Base-by-base conservation (phyloP, 768 basidiomycete genomes). In the Fomitopsis serialis region DNA sequence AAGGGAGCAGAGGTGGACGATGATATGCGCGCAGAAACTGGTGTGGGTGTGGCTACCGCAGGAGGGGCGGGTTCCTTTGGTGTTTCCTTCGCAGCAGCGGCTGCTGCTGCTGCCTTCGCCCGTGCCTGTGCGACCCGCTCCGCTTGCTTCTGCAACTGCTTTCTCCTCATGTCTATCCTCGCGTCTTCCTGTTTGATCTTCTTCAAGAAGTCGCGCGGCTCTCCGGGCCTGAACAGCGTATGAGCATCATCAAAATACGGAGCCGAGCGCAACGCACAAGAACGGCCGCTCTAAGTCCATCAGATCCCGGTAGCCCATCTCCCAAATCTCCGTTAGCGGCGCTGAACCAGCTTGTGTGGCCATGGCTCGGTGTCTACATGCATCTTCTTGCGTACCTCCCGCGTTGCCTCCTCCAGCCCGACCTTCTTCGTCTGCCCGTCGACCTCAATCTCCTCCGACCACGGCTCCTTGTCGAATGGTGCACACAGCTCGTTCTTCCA, bases 401-500 rank as follows among this genome's bases (percentile, higher is more conserved):
- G 74, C 9, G 86, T 89, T 21, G 81, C 81, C 59, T 84, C 82
- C 59, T 87, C 78, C 35, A 90, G 63, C 13, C 79, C 80, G 22
- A 80, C 73, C 49, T 74, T 77, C 60, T 69, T 66, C 73, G 58
- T 67, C 54, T 54, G 54, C 9, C 59, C 59, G 25, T 61, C 60
- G 7, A 59, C 79, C 48, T 77, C 71, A 27, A 82, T 56, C 47
- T 78, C 75, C 42, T 69, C 66, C 11, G 69, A 71, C 79, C 85
- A 82, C 5, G 87, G 75, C 36, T 83, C 82, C 60, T 84, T 84
- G 64, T 91, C 89, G 62, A 94, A 93, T 2, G 86, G 80, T 15
- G 80, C 72, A 64, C 92, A 94, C 2, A 87, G 68, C 40, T 89
- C 84, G 58, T 88, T 89, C 72, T 94, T 94, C 92, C 91, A 94